Evolutionary conservation across 2,329 filamentous ascomycete genomes (phyloP).

Genomic region (Elsinoe fawcettii): DNA sequence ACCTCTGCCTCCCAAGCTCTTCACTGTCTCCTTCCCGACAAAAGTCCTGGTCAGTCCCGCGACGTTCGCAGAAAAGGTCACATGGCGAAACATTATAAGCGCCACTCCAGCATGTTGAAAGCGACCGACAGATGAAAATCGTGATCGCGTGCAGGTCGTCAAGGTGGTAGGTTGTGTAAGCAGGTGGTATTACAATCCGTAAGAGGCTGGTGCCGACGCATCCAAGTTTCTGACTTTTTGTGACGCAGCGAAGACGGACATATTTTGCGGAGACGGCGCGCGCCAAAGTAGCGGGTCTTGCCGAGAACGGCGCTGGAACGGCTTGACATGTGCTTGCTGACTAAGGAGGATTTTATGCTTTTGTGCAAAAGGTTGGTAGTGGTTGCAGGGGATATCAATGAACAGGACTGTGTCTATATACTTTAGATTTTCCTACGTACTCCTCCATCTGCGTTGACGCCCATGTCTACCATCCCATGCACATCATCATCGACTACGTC

Average conservation of each 20-base stretch:
- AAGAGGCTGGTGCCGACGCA: neutral
- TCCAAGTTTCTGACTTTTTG: conserved; percentile 12
- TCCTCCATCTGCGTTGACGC: neutral
- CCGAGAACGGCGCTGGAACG: neutral
- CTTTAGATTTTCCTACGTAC: neutral
- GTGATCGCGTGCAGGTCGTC: neutral
- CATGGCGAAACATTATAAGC: conserved; percentile 15
- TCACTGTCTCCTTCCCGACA: neutral
- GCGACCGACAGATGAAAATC: neutral
- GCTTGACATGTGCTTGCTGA: conserved; percentile 4
- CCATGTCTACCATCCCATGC: neutral
- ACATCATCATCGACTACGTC: neutral
- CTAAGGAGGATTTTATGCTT: neutral
- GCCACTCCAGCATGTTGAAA: conserved; percentile 13
- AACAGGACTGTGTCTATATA: neutral
- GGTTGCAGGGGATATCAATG: conserved; percentile 7
- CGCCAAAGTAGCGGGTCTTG: neutral
- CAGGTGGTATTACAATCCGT: neutral
- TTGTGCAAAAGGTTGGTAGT: neutral
- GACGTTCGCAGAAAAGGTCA: conserved; percentile 9
- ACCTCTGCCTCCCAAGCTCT: neutral
- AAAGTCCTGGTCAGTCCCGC: neutral
- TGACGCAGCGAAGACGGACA: conserved; percentile 3
- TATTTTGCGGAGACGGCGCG: neutral
- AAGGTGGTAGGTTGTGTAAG: neutral